phyloP scores from a whole-genome alignment of 176 grass and related monocot species.

The Eragrostis nindensis region DNA sequence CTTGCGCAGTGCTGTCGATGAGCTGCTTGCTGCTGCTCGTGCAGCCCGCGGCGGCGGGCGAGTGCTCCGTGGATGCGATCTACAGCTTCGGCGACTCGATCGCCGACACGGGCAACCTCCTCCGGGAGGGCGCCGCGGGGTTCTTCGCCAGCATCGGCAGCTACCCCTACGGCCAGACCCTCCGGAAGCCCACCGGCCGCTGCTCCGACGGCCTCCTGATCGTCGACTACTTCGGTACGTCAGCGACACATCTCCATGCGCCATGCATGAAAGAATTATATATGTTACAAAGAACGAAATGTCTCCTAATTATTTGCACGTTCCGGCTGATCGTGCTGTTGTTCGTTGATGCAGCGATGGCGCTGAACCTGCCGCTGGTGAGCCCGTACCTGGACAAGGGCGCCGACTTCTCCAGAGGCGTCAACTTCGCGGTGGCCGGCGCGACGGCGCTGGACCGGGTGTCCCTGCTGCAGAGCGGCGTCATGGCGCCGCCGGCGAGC shows the following conservation, averaged over 20 bases:
- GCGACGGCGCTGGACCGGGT: constrained; percentile 72
- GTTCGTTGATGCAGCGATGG: constrained; percentile 54
- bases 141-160: constrained; percentile 82
- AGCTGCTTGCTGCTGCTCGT: not conserved
- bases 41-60: constrained; percentile 13
- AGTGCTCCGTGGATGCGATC: constrained; percentile 75
- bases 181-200: constrained; percentile 70
- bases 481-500: constrained; percentile 53
- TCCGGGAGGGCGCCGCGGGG: constrained; percentile 57
- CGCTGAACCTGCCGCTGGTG: constrained; percentile 67
- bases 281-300: not conserved
- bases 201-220: constrained; percentile 98
- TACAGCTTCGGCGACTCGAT: constrained; percentile 98
- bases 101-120: constrained; percentile 91
- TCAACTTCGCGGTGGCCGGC: constrained; percentile 91
- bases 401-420: constrained; percentile 65
- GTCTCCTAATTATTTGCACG: not conserved
- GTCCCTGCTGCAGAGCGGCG: constrained; percentile 46
- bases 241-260: too few species aligned
- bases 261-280: too few species aligned
- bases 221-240: constrained; percentile 85
- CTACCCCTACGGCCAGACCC: constrained; percentile 78
- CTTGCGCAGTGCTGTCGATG: not conserved
- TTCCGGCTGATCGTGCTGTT: too few species aligned
- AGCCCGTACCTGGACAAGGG: constrained; percentile 74